These are phyloP conservation scores for Penicillium salamii DNA, from an alignment of 495 filamentous ascomycete genomes.

Conservation along the genomic window DNA sequence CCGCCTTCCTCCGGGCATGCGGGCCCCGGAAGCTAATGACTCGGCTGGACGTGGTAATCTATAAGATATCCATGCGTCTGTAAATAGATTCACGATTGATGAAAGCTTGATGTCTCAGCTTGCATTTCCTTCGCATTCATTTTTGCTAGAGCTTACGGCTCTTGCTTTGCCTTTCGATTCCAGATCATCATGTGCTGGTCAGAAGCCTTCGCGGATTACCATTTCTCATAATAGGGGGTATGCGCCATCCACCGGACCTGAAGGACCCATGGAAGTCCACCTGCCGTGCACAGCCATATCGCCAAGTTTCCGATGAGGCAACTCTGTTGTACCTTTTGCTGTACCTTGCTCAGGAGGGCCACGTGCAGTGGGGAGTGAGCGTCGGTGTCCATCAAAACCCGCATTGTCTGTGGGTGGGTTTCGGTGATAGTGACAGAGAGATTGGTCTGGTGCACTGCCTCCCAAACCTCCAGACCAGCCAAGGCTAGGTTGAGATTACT, in stretches of 20 bases:
- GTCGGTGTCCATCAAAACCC: background rate
- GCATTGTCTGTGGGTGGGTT: background rate
- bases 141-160: background rate
- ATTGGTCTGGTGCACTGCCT: background rate
- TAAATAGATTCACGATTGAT: constrained; percentile 18
- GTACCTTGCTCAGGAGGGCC: background rate
- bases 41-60: constrained; percentile 32
- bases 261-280: background rate
- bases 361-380: background rate
- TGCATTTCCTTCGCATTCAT: background rate
- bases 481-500: background rate
- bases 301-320: background rate
- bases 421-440: background rate
- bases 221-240: background rate
- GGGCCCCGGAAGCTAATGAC: constrained; percentile 16
- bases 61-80: constrained; percentile 16
- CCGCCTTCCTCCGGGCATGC: constrained; percentile 43
- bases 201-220: background rate
- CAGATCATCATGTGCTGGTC: background rate
- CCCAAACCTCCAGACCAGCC: background rate
- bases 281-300: background rate
- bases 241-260: background rate
- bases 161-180: background rate
- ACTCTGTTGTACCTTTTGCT: background rate
- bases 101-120: constrained; percentile 5